Base-by-base conservation (phyloP, 1,284 basidiomycete species). In the Hemileia vastatrix region DNA sequence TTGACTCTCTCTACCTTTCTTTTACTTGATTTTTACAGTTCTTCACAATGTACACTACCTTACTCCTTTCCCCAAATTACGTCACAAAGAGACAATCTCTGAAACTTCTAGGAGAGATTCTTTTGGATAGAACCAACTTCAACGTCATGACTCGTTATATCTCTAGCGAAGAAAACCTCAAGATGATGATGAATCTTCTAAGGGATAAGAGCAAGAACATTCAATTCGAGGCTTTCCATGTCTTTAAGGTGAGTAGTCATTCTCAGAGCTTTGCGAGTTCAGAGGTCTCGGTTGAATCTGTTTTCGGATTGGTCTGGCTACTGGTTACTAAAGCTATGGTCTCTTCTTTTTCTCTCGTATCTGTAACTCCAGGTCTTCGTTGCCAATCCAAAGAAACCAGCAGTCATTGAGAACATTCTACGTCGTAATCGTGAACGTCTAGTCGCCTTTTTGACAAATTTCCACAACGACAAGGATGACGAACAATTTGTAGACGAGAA, bases 151-250 rank as follows among this genome's bases (percentile, higher is more conserved):
- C 94, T 0, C 83, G 86, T n/a, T 98, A 97, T 76, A 97, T 98
- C 70, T 83, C 88, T 4, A 66, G 66, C 53, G 81, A 82, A 63
- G 86, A 86, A 43, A 98, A 98, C 75, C 82, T 98, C 66, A 97
- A 97, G 84, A 88, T 94, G 84, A 96, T 97, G 90, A 98, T 98
- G 94, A 98, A 98, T 77, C 82, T 97, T 57, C 80, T 98, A 54
- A 82, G 93, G 66, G 91, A 97, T 74, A 91, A 92, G 81, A 94
- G 90, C 81, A 89, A 91, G 81, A 97, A 98, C 77, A 98, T 98
- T 57, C 94, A 98, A 77, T 97, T 97, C 66, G 94, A 98, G 77
- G 94, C 94, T 1, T 98, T 98, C 78, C 94, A 98, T 72, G 95
- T 98, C 40, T 98, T 98, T 84, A 98, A 98, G 83, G 93, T 92